Evolutionary conservation across 768 basidiomycete genomes (phyloP).

Genomic region (Tephrocybe sp.): DNA sequence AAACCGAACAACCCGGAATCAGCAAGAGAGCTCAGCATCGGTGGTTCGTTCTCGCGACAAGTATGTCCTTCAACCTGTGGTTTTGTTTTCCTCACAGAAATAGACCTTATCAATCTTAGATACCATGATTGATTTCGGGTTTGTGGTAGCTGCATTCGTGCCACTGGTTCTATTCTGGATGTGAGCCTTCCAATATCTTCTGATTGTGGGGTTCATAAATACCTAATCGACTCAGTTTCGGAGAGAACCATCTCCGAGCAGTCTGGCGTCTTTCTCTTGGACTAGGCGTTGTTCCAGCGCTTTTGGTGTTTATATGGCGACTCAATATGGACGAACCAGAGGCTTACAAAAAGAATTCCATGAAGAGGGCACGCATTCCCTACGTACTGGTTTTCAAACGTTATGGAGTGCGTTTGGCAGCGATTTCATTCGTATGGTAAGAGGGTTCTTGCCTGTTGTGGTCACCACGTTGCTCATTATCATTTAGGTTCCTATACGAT

Average conservation of each 20-base stretch:
- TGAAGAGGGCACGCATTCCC: conserved; percentile 74
- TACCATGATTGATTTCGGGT: conserved; percentile 84
- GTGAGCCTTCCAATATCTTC: conserved; percentile 39
- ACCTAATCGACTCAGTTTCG: conserved; percentile 50
- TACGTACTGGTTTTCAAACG: conserved; percentile 75
- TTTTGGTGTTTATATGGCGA: conserved; percentile 85
- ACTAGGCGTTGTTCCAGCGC: conserved; percentile 78
- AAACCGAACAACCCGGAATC: conserved; percentile 82
- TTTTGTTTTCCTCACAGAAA: background rate
- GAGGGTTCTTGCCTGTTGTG: background rate
- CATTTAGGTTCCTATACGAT: conserved; percentile 70
- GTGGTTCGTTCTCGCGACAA: conserved; percentile 89
- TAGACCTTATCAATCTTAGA: conserved; percentile 39
- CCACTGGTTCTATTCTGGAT: conserved; percentile 90
- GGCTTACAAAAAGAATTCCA: conserved; percentile 72
- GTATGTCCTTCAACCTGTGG: conserved; percentile 41
- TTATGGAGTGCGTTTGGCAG: conserved; percentile 76
- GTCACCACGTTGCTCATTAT: background rate
- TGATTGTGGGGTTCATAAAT: background rate
- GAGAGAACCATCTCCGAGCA: conserved; percentile 74
- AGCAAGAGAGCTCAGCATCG: conserved; percentile 79
- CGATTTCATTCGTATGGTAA: conserved; percentile 79
- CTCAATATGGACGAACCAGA: conserved; percentile 80
- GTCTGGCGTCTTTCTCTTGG: conserved; percentile 89
- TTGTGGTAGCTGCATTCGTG: conserved; percentile 77